Percentiles rank a stretch among this genome's conserved stretches.
phyloP scores from a whole-genome alignment of 176 grass and related monocot genomes.

The Aegilops umbellulata region DNA sequence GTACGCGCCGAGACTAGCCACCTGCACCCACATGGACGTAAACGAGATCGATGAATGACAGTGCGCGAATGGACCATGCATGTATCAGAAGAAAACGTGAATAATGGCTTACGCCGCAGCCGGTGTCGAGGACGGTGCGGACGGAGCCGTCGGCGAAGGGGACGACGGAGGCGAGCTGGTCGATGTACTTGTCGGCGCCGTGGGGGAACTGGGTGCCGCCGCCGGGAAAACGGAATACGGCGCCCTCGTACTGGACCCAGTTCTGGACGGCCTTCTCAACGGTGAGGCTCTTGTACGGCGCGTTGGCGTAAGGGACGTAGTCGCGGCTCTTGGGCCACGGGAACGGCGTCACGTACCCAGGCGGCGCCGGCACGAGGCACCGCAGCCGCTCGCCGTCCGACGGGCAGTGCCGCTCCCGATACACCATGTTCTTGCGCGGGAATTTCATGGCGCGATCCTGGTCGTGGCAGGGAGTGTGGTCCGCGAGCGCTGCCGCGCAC shows the following conservation, averaged over 20 bases:
- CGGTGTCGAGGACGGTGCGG: slow-evolving; percentile 86
- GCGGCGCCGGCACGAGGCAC: slow-evolving; percentile 72
- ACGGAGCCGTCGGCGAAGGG: slow-evolving; percentile 64
- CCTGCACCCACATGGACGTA: slow-evolving; percentile 6
- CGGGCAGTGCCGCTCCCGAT: slow-evolving; percentile 91
- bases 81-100: not conserved
- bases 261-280: slow-evolving; percentile 98
- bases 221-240: slow-evolving; percentile 75
- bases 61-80: not conserved
- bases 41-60: not conserved
- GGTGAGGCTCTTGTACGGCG: slow-evolving; percentile 91
- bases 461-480: slow-evolving; percentile 94
- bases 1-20: slow-evolving; percentile 88
- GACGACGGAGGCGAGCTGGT: slow-evolving; percentile 65
- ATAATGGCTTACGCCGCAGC: slow-evolving; percentile 66
- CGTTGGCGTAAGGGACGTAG: slow-evolving; percentile 82
- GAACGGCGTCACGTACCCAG: slow-evolving; percentile 78
- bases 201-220: slow-evolving; percentile 88
- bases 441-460: slow-evolving; percentile 86
- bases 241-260: slow-evolving; percentile 82
- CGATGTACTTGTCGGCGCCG: slow-evolving; percentile 84
- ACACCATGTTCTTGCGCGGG: slow-evolving; percentile 76
- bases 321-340: slow-evolving; percentile 90
- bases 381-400: slow-evolving; percentile 58
- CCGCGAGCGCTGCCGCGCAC: slow-evolving; percentile 56